phyloP scores from a whole-genome alignment of 176 grass and related monocot genomes.

The Miscanthus lutarioriparius region DNA sequence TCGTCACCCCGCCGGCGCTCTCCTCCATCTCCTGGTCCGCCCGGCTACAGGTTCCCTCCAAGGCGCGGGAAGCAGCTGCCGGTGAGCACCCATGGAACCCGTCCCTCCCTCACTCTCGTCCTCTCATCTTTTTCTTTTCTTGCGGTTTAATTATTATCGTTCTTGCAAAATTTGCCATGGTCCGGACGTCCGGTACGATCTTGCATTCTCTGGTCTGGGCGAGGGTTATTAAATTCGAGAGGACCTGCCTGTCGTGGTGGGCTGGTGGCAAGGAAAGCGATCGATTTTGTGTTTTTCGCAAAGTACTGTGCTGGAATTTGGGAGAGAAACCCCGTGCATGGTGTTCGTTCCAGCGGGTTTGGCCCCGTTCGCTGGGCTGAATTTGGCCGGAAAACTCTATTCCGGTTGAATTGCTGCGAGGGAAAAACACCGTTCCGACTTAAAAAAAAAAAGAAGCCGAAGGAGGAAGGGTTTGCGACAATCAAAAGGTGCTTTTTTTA shows the following conservation, averaged over 20 bases:
- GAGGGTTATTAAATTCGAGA: neutral
- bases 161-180: neutral
- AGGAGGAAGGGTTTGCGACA: neutral
- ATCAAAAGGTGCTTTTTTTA: neutral
- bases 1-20: neutral
- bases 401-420: too few species aligned
- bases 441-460: too few species aligned
- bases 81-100: slow-evolving; percentile 11
- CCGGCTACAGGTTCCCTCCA: neutral
- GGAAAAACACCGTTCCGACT: too few species aligned
- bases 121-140: neutral
- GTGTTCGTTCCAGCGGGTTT: neutral
- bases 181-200: neutral
- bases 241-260: neutral
- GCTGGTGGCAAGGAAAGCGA: neutral
- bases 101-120: neutral
- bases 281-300: neutral
- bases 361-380: too few species aligned
- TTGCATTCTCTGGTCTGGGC: neutral
- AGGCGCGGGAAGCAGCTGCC: neutral
- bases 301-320: neutral
- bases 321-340: neutral
- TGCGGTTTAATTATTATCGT: neutral
- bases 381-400: too few species aligned
- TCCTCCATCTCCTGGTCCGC: neutral